These are phyloP conservation scores for Grosmannia penicillata DNA, from an alignment of 2,329 filamentous ascomycete genomes.

Conservation along the genomic window DNA sequence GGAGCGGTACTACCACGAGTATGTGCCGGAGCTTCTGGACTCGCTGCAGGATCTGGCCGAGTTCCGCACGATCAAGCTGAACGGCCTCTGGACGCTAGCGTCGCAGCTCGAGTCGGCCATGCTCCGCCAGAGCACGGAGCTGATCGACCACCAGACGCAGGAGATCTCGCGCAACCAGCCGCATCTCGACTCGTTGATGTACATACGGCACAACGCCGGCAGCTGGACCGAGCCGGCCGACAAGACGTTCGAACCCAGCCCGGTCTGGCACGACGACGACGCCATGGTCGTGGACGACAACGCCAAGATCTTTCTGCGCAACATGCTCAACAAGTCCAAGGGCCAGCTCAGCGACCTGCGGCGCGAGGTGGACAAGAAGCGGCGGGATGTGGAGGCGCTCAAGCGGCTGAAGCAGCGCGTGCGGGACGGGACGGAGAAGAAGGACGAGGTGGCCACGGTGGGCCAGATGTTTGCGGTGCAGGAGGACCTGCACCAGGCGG, in stretches of 20 bases:
- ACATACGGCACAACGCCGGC: constrained; percentile 78
- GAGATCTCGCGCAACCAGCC: constrained; percentile 85
- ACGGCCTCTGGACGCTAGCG: constrained; percentile 71
- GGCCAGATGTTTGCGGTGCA: constrained; percentile 71
- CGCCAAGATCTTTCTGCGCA: constrained; percentile 81
- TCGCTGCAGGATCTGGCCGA: constrained; percentile 89
- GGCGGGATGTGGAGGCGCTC: constrained; percentile 66
- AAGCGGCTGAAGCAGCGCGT: constrained; percentile 62
- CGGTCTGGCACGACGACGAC: constrained; percentile 92
- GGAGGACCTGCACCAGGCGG: constrained; percentile 70
- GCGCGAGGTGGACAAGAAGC: constrained; percentile 72
- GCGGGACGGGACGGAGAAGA: constrained; percentile 70
- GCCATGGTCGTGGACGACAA: constrained; percentile 73
- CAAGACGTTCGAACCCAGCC: constrained; percentile 82
- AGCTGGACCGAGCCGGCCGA: constrained; percentile 73
- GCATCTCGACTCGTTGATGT: constrained; percentile 92
- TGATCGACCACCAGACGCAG: constrained; percentile 56
- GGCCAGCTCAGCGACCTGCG: constrained; percentile 64
- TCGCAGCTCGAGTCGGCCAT: constrained; percentile 68
- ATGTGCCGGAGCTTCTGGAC: constrained; percentile 84
- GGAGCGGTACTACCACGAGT: constrained; percentile 94
- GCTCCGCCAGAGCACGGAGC: constrained; percentile 55
- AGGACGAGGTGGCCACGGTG: constrained; percentile 77
- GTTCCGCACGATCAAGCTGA: constrained; percentile 71
- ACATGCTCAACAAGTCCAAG: constrained; percentile 85